Percentiles rank a stretch among this genome's conserved stretches.
These are phyloP conservation scores for Aspergillus sclerotiicarbonarius DNA, from an alignment of 495 filamentous ascomycete species.

Conservation along the genomic window DNA sequence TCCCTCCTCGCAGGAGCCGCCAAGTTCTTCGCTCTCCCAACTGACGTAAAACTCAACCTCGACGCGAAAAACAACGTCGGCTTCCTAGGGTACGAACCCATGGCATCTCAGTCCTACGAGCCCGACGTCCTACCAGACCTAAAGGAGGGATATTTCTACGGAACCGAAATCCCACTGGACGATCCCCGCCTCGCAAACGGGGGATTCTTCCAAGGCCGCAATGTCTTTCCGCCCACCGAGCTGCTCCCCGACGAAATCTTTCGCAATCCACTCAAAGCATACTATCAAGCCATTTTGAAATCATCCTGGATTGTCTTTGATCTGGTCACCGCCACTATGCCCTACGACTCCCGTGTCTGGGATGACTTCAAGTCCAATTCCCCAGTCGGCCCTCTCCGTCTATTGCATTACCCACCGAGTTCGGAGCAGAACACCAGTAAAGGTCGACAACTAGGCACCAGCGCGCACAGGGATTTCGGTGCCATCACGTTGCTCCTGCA, in stretches of 20 bases:
- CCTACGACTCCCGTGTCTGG: conserved; percentile 27
- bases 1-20: conserved; percentile 23
- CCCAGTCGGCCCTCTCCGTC: conserved; percentile 24
- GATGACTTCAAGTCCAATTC: conserved; percentile 25
- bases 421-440: conserved; percentile 2
- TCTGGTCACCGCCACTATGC: conserved; percentile 22
- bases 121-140: conserved; percentile 24
- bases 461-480: conserved; percentile 40
- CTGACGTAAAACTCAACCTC: conserved; percentile 26
- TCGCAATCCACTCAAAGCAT: conserved; percentile 18
- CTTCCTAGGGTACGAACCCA: conserved; percentile 31
- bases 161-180: conserved; percentile 21
- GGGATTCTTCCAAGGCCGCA: conserved; percentile 27
- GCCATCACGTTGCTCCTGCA: conserved; percentile 39
- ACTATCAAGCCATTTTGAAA: conserved; percentile 9
- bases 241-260: conserved; percentile 17
- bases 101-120: conserved; percentile 27
- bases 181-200: too few species aligned
- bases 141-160: conserved; percentile 35
- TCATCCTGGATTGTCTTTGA: conserved; percentile 13
- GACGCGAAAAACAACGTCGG: conserved; percentile 18
- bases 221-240: conserved; percentile 25
- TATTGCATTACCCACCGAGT: conserved; percentile 36
- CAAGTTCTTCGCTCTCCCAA: conserved; percentile 32
- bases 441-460: conserved; percentile 25